Evolutionary conservation across 106 monocot genomes (phyloP), one percentile per base, ranked within the genome.

Genomic region (Dioscorea dumetorum): DNA sequence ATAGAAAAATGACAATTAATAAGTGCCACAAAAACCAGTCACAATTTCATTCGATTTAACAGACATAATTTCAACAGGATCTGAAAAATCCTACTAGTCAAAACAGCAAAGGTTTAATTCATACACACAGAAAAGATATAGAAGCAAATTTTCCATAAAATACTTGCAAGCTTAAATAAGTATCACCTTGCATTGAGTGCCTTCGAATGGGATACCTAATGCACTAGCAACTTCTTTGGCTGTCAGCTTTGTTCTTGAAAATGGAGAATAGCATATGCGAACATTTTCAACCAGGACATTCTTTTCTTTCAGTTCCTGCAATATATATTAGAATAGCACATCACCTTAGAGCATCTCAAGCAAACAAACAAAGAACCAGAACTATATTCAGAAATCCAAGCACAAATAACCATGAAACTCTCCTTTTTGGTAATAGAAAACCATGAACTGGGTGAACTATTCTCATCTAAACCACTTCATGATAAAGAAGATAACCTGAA

Each of bases 221-320:
- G 78, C 83, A 65, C 78, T 57, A 15, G 91, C 88, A 67, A 88
- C 88, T 67, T 28, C 75, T 91, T 87, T 85, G 41, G 94, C 85
- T 60, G 95, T 95, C 48, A 84, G 74, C 21, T 63, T 77, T 41
- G 95, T 95, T 57, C 95, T 85, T 68, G 88, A 72, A 72, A 95
- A 95, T 20, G 95, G 88, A 62, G 95, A 95, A 84, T 85, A 91
- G 70, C 72, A 85, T 22, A 91, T 91, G 51, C 79, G 76, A 35
- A 85, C 80, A 73, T 77, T 68, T 63, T 90, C 84, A 24, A 71
- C 24, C 13, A 22, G 53, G 54, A 84, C 60, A 50, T 76, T 87
- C 24, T 67, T 84, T 74, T 64, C 77, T 50, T 84, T 61, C 14
- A 94, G 75, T 68, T 80, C 90, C 94, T 94, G 70, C 33, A 77